Evolutionary conservation across 495 filamentous ascomycete genomes (phyloP), one percentile per base, ranked within the genome.

Genomic region (Monascus purpureus): DNA sequence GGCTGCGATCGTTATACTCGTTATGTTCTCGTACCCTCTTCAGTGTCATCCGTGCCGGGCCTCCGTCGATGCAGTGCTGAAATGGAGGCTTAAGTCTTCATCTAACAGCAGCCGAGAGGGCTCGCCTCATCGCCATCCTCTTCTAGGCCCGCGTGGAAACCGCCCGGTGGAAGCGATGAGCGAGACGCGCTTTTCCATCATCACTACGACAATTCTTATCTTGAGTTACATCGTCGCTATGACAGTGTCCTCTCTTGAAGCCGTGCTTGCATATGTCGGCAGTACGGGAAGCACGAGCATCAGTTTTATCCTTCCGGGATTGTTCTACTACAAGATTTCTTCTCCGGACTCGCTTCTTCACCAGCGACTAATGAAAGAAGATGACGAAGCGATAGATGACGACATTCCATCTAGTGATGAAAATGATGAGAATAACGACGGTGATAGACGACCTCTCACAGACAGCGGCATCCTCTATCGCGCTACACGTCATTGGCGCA

Each of bases 311-410:
- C 65, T 97, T 0, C 92, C 90, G 0, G 90, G 90, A 0, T 50
- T 96, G 9, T 96, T 97, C 54, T 97, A 95, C 62, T 96, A 95
- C 66, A 95, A 95, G 58, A 95, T 97, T 34, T 84, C 79, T 0
- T 72, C 77, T 8, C 92, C 92, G 0, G 76, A 93, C 25, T 82
- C 81, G 6, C 68, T 77, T 33, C 65, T 84, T 28, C 86, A 93
- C 42, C 82, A 86, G 43, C 75, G 79, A 7, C 57, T 94, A 12
- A 65, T 82, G 42, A 93, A 93, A 52, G 85, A 90, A 45, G 85
- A 95, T 45, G 87, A 95, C 37, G 77, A 84, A 37, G 67, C 52
- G 6, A 46, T 39, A n/a, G 20, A 22, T 5, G 57, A 55, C 12
- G 53, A 57, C 8, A 56, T 55, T 12, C 34, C 61, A 0, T 59